phyloP scores from a whole-genome alignment of 768 basidiomycete species.

The button mushroom (Agaricus bisporus) region DNA sequence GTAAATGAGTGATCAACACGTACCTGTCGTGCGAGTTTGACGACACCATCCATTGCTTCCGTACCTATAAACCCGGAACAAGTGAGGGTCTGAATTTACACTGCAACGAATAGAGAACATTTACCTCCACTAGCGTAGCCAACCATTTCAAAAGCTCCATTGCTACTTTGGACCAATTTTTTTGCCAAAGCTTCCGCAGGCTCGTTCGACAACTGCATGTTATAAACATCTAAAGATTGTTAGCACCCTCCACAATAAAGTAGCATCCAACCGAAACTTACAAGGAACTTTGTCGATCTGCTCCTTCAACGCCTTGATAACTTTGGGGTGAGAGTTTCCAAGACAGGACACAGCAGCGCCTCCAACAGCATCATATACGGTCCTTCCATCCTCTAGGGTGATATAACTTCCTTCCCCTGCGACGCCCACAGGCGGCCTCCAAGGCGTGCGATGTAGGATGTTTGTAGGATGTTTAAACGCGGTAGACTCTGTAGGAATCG shows the following conservation, averaged over 20 bases:
- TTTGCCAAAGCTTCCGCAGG: constrained; percentile 79
- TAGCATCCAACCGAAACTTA: constrained; percentile 26
- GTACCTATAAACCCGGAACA: constrained; percentile 44
- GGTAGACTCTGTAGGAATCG: not conserved
- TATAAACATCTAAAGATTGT: constrained; percentile 64
- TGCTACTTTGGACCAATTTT: constrained; percentile 52
- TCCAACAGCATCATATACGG: constrained; percentile 73
- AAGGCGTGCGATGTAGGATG: constrained; percentile 68
- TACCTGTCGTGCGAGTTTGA: constrained; percentile 79
- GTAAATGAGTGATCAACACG: constrained; percentile 10
- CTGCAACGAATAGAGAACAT: constrained; percentile 10
- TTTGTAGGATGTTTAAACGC: constrained; percentile 2
- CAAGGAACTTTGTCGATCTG: constrained; percentile 76
- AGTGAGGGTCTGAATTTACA: not conserved
- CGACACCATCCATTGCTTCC: constrained; percentile 84
- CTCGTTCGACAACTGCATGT: constrained; percentile 75
- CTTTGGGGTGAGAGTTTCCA: constrained; percentile 68
- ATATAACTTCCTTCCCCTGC: constrained; percentile 66
- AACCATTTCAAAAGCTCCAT: constrained; percentile 67
- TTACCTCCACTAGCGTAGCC: constrained; percentile 75
- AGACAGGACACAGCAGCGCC: constrained; percentile 82
- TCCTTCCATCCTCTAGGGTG: constrained; percentile 61
- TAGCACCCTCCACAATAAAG: not conserved
- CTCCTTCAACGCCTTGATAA: constrained; percentile 69
- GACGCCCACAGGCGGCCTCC: constrained; percentile 65